Evolutionary conservation across 371 early-diverging fungal genomes (phyloP).

Genomic region (Actinomucor elegans): DNA sequence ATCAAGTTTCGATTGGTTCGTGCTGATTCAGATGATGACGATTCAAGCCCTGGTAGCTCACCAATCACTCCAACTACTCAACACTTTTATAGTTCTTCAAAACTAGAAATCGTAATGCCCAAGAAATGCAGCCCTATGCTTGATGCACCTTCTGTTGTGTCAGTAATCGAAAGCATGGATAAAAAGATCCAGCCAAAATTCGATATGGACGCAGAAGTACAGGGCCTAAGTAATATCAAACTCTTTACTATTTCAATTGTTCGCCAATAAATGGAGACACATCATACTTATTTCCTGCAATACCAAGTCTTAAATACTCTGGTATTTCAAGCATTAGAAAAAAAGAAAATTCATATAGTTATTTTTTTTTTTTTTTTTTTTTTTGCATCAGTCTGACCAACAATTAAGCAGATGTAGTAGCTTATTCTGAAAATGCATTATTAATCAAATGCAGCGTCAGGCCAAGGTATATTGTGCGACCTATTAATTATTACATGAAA

Average conservation of each 20-base stretch:
- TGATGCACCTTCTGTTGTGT: slow-evolving; percentile 24
- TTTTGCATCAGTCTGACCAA: too few species aligned
- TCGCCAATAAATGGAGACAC: background rate
- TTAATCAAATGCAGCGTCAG: too few species aligned
- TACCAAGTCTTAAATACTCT: too few species aligned
- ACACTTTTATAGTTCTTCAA: slow-evolving; percentile 2
- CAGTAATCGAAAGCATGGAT: slow-evolving; percentile 24
- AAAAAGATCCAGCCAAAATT: slow-evolving; percentile 24
- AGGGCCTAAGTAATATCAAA: background rate
- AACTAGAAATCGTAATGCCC: slow-evolving; percentile 12
- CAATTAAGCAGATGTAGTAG: too few species aligned
- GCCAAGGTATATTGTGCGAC: too few species aligned
- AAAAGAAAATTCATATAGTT: too few species aligned
- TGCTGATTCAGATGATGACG: slow-evolving; percentile 1
- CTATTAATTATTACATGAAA: too few species aligned
- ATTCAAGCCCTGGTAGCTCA: background rate
- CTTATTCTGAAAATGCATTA: too few species aligned
- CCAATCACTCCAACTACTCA: slow-evolving; percentile 1
- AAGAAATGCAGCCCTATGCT: slow-evolving; percentile 9
- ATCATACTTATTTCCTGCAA: too few species aligned
- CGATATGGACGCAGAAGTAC: slow-evolving; percentile 17
- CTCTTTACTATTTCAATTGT: slow-evolving; percentile 11
- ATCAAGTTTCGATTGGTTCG: slow-evolving; percentile 8
- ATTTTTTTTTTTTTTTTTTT: too few species aligned
- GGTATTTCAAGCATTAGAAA: too few species aligned